These are phyloP conservation scores for Meyerozyma smithsonii DNA, from an alignment of 1,139 yeast species.

Conservation along the genomic window DNA sequence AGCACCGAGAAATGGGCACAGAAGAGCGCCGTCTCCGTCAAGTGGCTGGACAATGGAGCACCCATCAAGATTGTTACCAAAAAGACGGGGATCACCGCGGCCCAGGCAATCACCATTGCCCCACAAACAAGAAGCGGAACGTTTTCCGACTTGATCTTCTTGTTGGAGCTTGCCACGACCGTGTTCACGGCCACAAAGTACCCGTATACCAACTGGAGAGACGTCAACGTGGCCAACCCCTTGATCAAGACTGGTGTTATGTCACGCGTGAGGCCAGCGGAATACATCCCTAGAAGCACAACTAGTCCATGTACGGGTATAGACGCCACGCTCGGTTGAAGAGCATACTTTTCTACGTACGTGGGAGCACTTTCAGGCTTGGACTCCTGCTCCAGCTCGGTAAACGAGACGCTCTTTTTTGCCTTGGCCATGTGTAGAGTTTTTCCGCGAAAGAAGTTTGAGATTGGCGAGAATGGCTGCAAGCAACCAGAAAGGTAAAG, in stretches of 20 bases:
- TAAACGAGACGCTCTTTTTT: neutral
- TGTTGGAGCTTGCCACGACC: conserved; percentile 14
- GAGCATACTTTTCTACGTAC: conserved; percentile 6
- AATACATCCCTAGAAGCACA: conserved; percentile 31
- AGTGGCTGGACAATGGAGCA: conserved; percentile 65
- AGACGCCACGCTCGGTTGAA: conserved; percentile 16
- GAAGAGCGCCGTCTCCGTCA: conserved; percentile 57
- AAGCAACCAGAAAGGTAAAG: too few relatives aligned
- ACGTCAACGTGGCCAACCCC: conserved; percentile 23
- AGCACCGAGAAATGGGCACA: conserved; percentile 64
- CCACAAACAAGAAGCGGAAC: conserved; percentile 29
- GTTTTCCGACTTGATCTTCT: conserved; percentile 21
- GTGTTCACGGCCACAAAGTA: conserved; percentile 20
- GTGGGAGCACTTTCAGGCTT: neutral
- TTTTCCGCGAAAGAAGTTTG: too few relatives aligned
- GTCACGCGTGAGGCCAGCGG: conserved; percentile 29
- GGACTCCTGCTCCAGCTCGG: neutral
- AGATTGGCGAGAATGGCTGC: too few relatives aligned
- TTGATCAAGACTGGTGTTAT: conserved; percentile 22
- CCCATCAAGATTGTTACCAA: conserved; percentile 66
- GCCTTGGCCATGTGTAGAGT: neutral
- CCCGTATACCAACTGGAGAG: conserved; percentile 26
- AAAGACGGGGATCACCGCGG: conserved; percentile 51
- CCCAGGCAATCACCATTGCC: conserved; percentile 35
- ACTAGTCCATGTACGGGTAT: conserved; percentile 49